Evolutionary conservation across 306 rosid genomes (phyloP), one percentile per base, ranked within the genome.

Genomic region (Ochetophila trinervis): DNA sequence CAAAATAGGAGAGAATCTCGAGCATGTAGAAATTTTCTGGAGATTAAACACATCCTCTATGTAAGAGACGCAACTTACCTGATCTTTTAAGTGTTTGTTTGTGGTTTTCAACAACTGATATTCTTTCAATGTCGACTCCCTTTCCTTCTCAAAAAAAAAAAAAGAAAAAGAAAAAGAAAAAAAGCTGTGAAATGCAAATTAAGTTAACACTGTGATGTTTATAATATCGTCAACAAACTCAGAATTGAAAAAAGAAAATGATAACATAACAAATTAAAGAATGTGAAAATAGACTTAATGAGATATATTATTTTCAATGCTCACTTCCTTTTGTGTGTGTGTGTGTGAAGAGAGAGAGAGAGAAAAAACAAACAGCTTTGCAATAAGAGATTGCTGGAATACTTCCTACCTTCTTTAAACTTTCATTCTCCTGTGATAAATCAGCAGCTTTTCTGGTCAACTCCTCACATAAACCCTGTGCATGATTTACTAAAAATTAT

Each of bases 391-490:
- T 16, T 68, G 50, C 53, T 8, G 68, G 53, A 73, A 57, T 57
- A 47, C 14, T 35, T 64, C 74, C 48, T 83, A 94, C 99, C 95
- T 34, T 76, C 76, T 85, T 94, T 40, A 94, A 77, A 71, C 57
- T 85, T 73, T 84, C 90, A 70, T 90, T 94, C 85, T 94, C 97
- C 82, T 36, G 50, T 3, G 74, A 79, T 58, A 94, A 80, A 71
- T 88, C 79, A 16, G 96, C 82, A 66, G 99, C 96, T 72, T 90
- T 88, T 73, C 56, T 83, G 37, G 83, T 82, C 62, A 94, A 82
- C 70, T 85, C 97, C 76, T 94, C 97, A 68, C 90, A 88, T 10
- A 94, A 83, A 75, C 90, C 97, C 99, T 94, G 89, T 63, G 60
- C 9, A 72, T 20, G 17, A 52, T 53, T 63, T 44, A 47, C 63